Evolutionary conservation across 768 basidiomycete species (phyloP), one percentile per base, ranked within the genome.

Genomic region (Xerocomus spinulosus): DNA sequence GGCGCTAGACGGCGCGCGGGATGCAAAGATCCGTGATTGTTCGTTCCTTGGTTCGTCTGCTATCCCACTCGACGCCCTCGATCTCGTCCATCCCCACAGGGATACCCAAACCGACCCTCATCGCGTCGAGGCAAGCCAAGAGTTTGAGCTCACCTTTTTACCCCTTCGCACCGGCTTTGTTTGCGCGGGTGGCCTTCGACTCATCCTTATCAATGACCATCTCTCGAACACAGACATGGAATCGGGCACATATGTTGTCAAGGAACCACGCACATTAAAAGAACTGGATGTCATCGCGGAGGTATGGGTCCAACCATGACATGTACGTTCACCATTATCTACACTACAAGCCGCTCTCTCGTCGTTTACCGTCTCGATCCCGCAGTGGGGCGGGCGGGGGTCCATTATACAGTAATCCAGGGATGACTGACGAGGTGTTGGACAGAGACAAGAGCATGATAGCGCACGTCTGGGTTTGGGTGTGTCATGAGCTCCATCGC

Each of bases 401-500:
- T 42, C 20, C 20, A 24, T 64, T 45, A 63, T 50, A 47, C 77
- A 18, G 76, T 69, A 36, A 80, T 66, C 90, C 90, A 93, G 9
- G 90, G 84, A 57, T 94, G 91, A 64, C 91, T 92, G 60, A 96
- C 87, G 26, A 96, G 81, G 46, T 85, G 81, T 63, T 97, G 93
- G 9, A 94, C 93, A 5, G 90, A 85, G 30, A 97, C 72, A 30
- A 98, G 73, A 2, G 93, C 92, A 48, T 86, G 85, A 74, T 98
- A 99, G 55, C 92, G 81, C 46, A 97, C 92, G 58, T 98, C 88
- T 18, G 87, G 73, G 63, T 92, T 82, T 26, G 78, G 70, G 66
- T 97, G 91, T 0, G 85, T 82, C 91, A 98, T 94, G 43, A 99
- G 77, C 61, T 92, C 87, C 89, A 92, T 92, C 4, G 87, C 85